Base-by-base conservation (phyloP, 2,329 filamentous ascomycete genomes). In the Microdochium trichocladiopsis region DNA sequence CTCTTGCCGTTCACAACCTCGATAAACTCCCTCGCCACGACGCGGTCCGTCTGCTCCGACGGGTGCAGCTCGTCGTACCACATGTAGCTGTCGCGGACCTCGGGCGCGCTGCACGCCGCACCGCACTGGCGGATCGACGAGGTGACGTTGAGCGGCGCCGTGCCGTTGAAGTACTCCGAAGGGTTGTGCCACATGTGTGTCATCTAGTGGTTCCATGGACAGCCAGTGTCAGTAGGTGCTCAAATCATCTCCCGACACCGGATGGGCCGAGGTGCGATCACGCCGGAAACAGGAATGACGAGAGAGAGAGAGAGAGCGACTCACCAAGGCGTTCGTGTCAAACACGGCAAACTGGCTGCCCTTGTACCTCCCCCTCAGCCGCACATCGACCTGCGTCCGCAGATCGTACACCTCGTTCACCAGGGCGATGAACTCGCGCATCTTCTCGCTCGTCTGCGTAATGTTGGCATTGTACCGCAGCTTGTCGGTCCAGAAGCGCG, bases 61-160 rank as follows among this genome's bases (percentile, higher is more conserved):
- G 79, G 79, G 66, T 84, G 82, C 63, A 84, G 60, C 54, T 75
- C 70, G 61, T 84, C 79, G 57, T 69, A 83, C 78, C 79, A 83
- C 61, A 80, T 52, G 57, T 71, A 83, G 37, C 71, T 75, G 59
- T 81, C 77, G 22, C 68, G 64, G 47, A 64, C 68, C 2, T 64
- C 41, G 12, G 71, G 25, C 28, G 31, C 45, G 14, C 52, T 50
- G 56, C 80, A 82, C n/a, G 73, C 65, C 28, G 74, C 65, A n/a
- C n/a, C n/a, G n/a, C n/a, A n/a, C n/a, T n/a, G n/a, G n/a, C n/a
- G n/a, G 21, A 69, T 68, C 25, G 66, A 76, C 1, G 78, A 74
- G 2, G 73, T 76, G 0, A 81, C 77, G 58, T 82, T 78, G 12
- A 72, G 61, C 8, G 78, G 76, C 5, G 67, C 70, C 0, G 75